These are phyloP conservation scores for Stephania yunnanensis DNA, from an alignment of 164 flowering plant species.

Conservation along the genomic window DNA sequence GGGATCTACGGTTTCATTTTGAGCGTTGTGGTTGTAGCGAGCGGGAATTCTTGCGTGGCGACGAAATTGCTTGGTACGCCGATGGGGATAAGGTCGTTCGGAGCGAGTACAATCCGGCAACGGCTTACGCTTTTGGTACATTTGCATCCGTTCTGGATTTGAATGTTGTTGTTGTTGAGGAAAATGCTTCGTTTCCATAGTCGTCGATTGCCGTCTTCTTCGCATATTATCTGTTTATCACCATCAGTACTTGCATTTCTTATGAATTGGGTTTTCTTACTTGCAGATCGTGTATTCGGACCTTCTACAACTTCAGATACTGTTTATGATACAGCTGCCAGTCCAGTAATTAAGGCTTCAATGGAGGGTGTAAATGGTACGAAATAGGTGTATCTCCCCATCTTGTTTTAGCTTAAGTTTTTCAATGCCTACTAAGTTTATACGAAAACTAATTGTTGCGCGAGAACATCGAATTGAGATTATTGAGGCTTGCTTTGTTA, in stretches of 20 bases:
- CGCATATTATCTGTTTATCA: neutral
- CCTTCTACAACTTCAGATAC: constrained; percentile 53
- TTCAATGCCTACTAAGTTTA: neutral
- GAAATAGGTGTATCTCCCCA: constrained; percentile 9
- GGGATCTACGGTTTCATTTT: constrained; percentile 14
- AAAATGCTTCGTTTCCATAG: neutral
- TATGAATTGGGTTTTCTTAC: neutral
- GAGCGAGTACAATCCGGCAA: constrained; percentile 75
- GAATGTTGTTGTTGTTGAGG: neutral
- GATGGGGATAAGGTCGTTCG: constrained; percentile 91
- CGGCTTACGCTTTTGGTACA: constrained; percentile 92
- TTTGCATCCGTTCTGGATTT: constrained; percentile 1
- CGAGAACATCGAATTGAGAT: neutral
- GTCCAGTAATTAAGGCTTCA: constrained; percentile 89
- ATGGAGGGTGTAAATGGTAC: constrained; percentile 97
- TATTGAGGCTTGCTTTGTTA: neutral
- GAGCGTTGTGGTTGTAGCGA: constrained; percentile 47
- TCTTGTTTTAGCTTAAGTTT: neutral
- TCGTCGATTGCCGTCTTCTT: neutral
- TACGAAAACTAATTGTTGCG: neutral
- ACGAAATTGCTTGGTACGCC: constrained; percentile 90
- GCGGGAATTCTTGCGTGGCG: constrained; percentile 87
- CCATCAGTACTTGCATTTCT: neutral
- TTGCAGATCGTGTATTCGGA: constrained; percentile 88
- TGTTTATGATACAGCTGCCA: constrained; percentile 90